Base-by-base conservation (phyloP, 1,139 yeast genomes). In the Debaryomycetaceae sp. region DNA sequence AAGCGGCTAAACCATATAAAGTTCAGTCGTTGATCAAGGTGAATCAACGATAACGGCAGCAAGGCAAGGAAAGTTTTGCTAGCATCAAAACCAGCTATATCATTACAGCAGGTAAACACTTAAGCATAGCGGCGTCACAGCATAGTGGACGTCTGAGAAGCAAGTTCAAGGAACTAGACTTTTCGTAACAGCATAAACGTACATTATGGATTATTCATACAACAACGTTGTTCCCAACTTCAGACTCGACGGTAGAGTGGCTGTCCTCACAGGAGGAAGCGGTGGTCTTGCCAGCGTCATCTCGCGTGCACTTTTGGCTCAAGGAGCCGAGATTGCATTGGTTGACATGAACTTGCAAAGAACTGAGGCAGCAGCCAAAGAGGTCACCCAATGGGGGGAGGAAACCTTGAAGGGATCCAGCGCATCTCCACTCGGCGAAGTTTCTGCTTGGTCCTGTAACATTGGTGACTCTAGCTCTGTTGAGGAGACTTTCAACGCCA, bases 201-300 rank as follows among this genome's bases (percentile, higher is more conserved):
- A 22, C 24, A 42, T n/a, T 39, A 63, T 63, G 66, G 68, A 63
- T 47, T 65, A 45, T 52, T 63, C 76, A 29, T 70, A 64, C 63
- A 68, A 70, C 43, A 71, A 73, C 69, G 69, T 75, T 45, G 77
- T 75, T 20, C 80, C 80, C 42, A 71, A 63, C 63, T 83, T 81
- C 65, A 73, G 86, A 55, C 75, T 86, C 52, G 90, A 84, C 55
- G 87, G 87, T 45, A 81, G 83, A 63, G 71, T 85, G 46, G 89
- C 88, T 38, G 75, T 87, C 44, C 68, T 87, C 53, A 87, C 95
- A 33, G 95, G 95, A 43, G 95, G 95, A 14, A 83, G 90, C 29
- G 95, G 95, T 42, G 95, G 95, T 20, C 71, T 87, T 54, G 84
- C 90, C 3, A 68, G 82, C 31, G 81, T 85, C 14, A 63, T 86